Base-by-base conservation (phyloP, 2,329 filamentous ascomycete species). In the Pseudocercospora fuligena region DNA sequence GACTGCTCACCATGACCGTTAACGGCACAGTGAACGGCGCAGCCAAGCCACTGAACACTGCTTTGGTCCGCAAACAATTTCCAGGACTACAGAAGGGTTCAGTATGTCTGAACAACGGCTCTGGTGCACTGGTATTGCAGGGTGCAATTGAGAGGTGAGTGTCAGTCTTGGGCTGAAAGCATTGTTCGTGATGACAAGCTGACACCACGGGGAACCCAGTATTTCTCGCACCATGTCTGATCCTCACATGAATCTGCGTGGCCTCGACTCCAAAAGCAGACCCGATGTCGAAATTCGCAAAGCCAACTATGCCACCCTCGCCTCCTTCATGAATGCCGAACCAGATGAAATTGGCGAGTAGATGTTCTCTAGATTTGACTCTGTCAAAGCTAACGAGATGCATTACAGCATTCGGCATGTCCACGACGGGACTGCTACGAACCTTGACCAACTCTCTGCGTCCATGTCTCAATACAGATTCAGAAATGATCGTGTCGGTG, bases 91-190 rank as follows among this genome's bases (percentile, higher is more conserved):
- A 36, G 19, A 54, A 54, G 27, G 33, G 33, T 19, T 19, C 27
- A 21, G 31, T 62, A 33, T 62, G 60, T n/a, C 47, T 62, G 25
- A 62, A 62, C 49, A 62, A 62, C 40, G 60, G 60, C 46, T 62
- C 60, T 1, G 60, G 60, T 43, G 60, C 60, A 27, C 60, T 62
- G 16, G 46, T 62, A 11, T 33, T 54, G 12, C 21, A 56, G 12
- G 47, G 46, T 2, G 46, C 27, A 6, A 62, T 62, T 11, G 60
- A 62, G 25, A 54, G 60, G 60, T 62, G 60, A 40, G 60, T 21
- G 9, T 27, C 12, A n/a, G 12, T 62, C 23, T 12, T 6, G 9
- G 5, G 16, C 8, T 25, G 9, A 31, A 31, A 31, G 5, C 29
- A 31, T 8, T 31, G 6, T 31, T 31, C 29, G 9, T 7, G 5